Percentiles rank a stretch among this genome's conserved stretches.
Evolutionary conservation across 176 grass and related monocot species (phyloP).

Genomic region (Zoysia pacifica): DNA sequence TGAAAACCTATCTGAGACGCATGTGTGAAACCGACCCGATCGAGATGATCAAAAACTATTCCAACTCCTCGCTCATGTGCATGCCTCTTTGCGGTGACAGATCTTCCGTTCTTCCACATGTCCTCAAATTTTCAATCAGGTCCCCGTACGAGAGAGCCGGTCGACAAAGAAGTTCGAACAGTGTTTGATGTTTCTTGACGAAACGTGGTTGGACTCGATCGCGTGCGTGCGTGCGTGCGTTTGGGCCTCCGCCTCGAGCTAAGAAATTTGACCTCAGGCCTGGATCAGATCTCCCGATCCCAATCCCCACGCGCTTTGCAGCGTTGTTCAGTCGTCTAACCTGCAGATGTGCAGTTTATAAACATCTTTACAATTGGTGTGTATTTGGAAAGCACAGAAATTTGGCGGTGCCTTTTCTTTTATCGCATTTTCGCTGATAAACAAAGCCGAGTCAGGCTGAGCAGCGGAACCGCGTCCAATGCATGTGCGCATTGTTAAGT

Average conservation of each 20-base stretch:
- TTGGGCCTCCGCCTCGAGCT: slow-evolving; percentile 43
- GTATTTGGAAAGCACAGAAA: neutral
- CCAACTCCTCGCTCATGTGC: neutral
- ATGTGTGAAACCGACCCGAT: too few relatives aligned
- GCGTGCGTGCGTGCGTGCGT: neutral
- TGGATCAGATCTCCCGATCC: neutral
- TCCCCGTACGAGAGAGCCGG: neutral
- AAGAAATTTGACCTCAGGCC: slow-evolving; percentile 47
- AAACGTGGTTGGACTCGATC: neutral
- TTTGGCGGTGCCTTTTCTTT: neutral
- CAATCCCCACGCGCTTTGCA: slow-evolving; percentile 3
- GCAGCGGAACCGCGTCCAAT: too few relatives aligned
- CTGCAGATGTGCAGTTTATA: neutral
- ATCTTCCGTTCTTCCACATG: slow-evolving; percentile 4
- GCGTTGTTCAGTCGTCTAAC: neutral
- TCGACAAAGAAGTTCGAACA: slow-evolving; percentile 3
- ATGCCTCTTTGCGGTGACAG: slow-evolving; percentile 20
- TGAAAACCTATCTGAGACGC: too few relatives aligned
- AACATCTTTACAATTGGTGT: neutral
- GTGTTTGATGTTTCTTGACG: neutral
- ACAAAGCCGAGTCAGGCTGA: too few relatives aligned
- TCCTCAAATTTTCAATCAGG: neutral
- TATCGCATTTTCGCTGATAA: too few relatives aligned
- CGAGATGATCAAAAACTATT: neutral
- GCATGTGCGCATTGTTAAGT: too few relatives aligned